phyloP scores from a whole-genome alignment of 2,329 filamentous ascomycete species.

The Claviceps maximensis region DNA sequence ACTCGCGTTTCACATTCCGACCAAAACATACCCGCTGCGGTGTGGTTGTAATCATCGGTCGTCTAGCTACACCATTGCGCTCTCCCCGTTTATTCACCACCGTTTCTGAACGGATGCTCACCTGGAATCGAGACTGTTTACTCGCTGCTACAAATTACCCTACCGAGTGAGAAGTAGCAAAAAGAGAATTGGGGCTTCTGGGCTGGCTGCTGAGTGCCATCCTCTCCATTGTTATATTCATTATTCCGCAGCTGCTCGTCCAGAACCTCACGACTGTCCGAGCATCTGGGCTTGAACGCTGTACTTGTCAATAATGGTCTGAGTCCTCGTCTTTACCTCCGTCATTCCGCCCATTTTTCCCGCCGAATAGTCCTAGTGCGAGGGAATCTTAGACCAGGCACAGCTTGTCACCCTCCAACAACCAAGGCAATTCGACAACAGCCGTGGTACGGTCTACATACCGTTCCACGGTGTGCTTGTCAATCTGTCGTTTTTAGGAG shows the following conservation, averaged over 20 bases:
- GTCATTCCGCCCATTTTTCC: background rate
- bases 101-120: background rate
- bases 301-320: slow-evolving; percentile 3
- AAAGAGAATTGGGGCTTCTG: background rate
- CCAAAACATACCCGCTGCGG: slow-evolving; percentile 18
- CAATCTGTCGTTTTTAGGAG: slow-evolving; percentile 9
- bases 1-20: slow-evolving; percentile 11
- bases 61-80: background rate
- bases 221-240: background rate
- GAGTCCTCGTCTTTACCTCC: background rate
- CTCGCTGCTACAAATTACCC: background rate
- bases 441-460: slow-evolving; percentile 27
- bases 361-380: slow-evolving; percentile 2
- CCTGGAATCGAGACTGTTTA: background rate
- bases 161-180: background rate
- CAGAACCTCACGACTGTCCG: background rate
- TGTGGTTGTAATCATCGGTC: background rate
- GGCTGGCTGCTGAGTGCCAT: background rate
- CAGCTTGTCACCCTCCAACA: slow-evolving; percentile 2
- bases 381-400: slow-evolving; percentile 3
- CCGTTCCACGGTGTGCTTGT: slow-evolving; percentile 21
- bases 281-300: background rate
- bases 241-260: background rate
- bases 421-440: slow-evolving; percentile 15
- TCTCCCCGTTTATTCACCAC: background rate